Percentiles rank a stretch among this genome's conserved stretches.
Evolutionary conservation across 352 stramenopile species (phyloP).

Genomic region (Globisporangium emineosum): DNA sequence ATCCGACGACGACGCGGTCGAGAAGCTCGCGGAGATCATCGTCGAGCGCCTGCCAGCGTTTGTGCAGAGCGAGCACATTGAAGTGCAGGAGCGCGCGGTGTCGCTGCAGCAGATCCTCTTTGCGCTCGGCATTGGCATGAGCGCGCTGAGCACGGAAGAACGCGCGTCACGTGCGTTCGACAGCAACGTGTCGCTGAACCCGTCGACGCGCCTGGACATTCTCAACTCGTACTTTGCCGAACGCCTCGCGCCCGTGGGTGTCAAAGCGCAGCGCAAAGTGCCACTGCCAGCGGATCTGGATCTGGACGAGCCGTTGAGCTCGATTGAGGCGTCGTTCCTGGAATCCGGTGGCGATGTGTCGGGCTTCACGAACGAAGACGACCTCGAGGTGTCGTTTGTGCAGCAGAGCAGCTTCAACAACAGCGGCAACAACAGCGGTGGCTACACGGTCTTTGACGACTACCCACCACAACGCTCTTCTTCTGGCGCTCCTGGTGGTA

Average conservation of each 20-base stretch:
- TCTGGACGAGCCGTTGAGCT: slow-evolving; percentile 54
- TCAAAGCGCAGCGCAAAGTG: slow-evolving; percentile 91
- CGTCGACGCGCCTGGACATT: slow-evolving; percentile 46
- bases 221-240: slow-evolving; percentile 81
- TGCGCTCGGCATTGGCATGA: slow-evolving; percentile 55
- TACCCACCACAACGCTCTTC: slow-evolving; percentile 8
- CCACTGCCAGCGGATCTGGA: slow-evolving; percentile 83
- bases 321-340: slow-evolving; percentile 63
- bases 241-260: slow-evolving; percentile 81
- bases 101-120: slow-evolving; percentile 76
- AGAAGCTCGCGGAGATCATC: slow-evolving; percentile 84
- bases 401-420: slow-evolving; percentile 38
- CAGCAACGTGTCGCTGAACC: slow-evolving; percentile 38
- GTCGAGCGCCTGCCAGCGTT: slow-evolving; percentile 84
- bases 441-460: slow-evolving; percentile 27
- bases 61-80: slow-evolving; percentile 89
- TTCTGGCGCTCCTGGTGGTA: not conserved
- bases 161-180: slow-evolving; percentile 70
- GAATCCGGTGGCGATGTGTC: slow-evolving; percentile 69
- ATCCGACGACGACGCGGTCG: slow-evolving; percentile 74
- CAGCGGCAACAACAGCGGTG: slow-evolving; percentile 4
- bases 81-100: slow-evolving; percentile 95
- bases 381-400: slow-evolving; percentile 81
- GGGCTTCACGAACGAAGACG: slow-evolving; percentile 62
- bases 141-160: slow-evolving; percentile 53